Evolutionary conservation across 331 rosid genomes (phyloP).

Genomic region (Arachis monticola): DNA sequence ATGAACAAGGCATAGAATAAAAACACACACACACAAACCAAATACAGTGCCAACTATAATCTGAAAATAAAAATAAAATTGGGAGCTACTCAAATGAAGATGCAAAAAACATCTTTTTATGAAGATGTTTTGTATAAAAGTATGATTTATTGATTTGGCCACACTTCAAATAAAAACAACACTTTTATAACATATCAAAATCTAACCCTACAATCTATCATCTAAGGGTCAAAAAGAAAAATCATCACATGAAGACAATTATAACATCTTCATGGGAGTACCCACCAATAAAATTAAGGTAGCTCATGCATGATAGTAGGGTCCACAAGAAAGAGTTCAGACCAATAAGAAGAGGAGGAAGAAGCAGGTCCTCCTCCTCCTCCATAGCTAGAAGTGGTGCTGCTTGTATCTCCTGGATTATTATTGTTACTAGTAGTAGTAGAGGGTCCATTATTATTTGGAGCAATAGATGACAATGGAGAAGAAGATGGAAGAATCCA

Average conservation of each 20-base stretch:
- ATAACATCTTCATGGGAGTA: not conserved
- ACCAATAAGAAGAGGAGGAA: conserved; percentile 63
- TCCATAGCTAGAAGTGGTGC: conserved; percentile 62
- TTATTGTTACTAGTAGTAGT: conserved; percentile 32
- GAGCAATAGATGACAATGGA: conserved; percentile 33
- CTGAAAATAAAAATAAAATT: conserved; percentile 24
- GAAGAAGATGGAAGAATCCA: conserved; percentile 46
- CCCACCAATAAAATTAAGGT: conserved; percentile 47
- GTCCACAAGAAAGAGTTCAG: conserved; percentile 58
- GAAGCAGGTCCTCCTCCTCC: conserved; percentile 40
- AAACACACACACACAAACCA: conserved; percentile 10
- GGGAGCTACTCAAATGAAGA: no score
- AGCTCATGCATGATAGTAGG: conserved; percentile 52
- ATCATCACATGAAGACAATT: no score
- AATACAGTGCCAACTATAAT: no score
- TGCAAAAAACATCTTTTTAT: no score
- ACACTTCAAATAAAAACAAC: no score
- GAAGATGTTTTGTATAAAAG: no score
- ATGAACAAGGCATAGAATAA: conserved; percentile 20
- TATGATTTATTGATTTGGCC: no score
- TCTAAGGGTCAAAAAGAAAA: no score
- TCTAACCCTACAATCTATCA: no score
- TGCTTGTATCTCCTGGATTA: conserved; percentile 55
- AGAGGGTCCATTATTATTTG: conserved; percentile 39
- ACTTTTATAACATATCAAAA: no score